Base-by-base conservation (phyloP, 768 basidiomycete genomes). In the Chlorophyllum brunneum region DNA sequence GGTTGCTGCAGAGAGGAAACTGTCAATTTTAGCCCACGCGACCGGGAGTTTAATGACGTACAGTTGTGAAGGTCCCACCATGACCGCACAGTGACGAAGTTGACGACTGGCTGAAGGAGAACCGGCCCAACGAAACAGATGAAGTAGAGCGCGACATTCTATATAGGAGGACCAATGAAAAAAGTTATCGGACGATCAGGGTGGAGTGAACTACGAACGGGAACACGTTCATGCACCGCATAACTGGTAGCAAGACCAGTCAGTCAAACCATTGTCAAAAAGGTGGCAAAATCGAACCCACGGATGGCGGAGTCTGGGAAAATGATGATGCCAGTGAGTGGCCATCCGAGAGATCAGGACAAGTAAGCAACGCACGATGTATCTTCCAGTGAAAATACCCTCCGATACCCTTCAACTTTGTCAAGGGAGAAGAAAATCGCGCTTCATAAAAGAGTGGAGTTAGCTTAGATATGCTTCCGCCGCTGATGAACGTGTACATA, bases 51-150 rank as follows among this genome's bases (percentile, higher is more conserved):
- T 23, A n/a, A 38, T 11, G 34, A 58, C 69, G 65, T 57, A 69
- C 86, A 75, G 60, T 82, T 85, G 63, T 97, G 95, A 26, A 87
- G 70, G 62, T 97, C 95, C 93, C 94, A 98, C 73, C 82, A 83
- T 2, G 83, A 86, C n/a, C 86, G 79, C 24, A 92, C 72, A 18
- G 91, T 86, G 11, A 88, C 43, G 18, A 83, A 53, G 59, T 90
- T 89, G 58, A 95, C 76, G 16, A 82, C 58, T 16, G 85, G 75
- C 61, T 91, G 82, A 37, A 92, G 69, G 39, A 82, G 60, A 18
- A 91, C 64, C 0, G 95, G 95, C 2, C 88, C 75, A 2, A 85
- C 80, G 48, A 78, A 66, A 46, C 69, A 69, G 45, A 85, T 80
- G 10, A 82, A 56, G 58, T 76, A 77, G 5, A 85, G 61, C 13